Evolutionary conservation across 129 eudicot species (phyloP).

Genomic region (Chrysanthemum lavandulifolium): DNA sequence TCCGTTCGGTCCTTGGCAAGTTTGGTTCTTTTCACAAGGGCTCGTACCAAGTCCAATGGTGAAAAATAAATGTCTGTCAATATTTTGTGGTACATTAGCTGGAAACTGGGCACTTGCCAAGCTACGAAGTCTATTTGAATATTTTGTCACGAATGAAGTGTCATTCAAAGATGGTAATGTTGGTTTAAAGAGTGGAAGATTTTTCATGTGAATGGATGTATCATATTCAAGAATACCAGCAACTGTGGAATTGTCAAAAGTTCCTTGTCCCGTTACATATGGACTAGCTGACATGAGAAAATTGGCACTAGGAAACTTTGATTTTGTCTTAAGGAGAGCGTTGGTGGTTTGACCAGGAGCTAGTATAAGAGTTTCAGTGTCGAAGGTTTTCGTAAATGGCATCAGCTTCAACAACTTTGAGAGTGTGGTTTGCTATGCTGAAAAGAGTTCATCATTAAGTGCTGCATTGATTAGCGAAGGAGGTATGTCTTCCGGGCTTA

Average conservation of each 20-base stretch:
- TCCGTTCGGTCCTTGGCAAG: constrained; percentile 44
- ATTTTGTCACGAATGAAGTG: constrained; percentile 31
- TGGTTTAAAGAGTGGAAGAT: constrained; percentile 28
- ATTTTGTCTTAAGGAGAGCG: constrained; percentile 49
- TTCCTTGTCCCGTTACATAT: constrained; percentile 30
- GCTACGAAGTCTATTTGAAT: constrained; percentile 26
- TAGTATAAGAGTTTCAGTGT: constrained; percentile 40
- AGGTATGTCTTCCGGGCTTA: constrained; percentile 12
- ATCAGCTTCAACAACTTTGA: constrained; percentile 43
- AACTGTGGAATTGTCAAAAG: constrained; percentile 34
- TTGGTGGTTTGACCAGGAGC: constrained; percentile 69
- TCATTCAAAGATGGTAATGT: constrained; percentile 29
- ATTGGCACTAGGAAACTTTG: constrained; percentile 41
- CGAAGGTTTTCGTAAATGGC: constrained; percentile 38
- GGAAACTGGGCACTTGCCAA: constrained; percentile 29
- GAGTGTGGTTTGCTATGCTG: constrained; percentile 39
- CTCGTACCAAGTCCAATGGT: constrained; percentile 34
- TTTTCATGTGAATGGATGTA: constrained; percentile 8
- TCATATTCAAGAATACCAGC: constrained; percentile 39
- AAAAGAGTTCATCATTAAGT: constrained; percentile 39
- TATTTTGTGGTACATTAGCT: constrained; percentile 31
- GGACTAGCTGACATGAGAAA: constrained; percentile 17
- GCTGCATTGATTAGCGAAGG: constrained; percentile 43
- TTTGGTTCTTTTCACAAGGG: constrained; percentile 29
- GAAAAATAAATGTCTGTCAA: constrained; percentile 35